Base-by-base conservation (phyloP, 441 rosid species). In the Flueggea neowawraea region DNA sequence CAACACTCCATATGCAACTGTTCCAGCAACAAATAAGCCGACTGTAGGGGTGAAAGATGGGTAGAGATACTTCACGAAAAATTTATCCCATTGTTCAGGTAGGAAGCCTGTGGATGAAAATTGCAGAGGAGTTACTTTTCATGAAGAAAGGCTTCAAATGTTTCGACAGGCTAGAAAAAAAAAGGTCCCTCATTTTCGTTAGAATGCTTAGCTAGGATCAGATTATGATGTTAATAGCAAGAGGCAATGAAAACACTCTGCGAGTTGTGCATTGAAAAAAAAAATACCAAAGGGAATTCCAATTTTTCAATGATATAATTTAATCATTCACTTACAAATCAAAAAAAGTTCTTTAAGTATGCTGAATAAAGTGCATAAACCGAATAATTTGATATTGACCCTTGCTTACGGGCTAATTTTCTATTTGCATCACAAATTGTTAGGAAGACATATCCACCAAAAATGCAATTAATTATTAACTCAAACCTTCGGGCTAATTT, bases 41-140 rank as follows among this genome's bases (percentile, higher is more conserved):
- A 90, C 91, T 0, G 96, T 85, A 31, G 91, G 95, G 17, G 98
- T 93, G 74, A 93, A 90, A 52, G 80, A 74, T 39, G 95, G 96
- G 66, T 86, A 90, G 56, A 90, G 77, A 73, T 86, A 93, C 88
- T 88, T 93, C 63, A 88, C 95, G 62, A 88, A 84, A 69, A 88
- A 70, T 57, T 75, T 85, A 69, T 93, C 97, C 85, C 87, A 77
- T 56, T 86, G 87, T 57, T 90, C 96, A 0, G 96, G 98, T 44
- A 93, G 79, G 76, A 93, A 88, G 6, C 96, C 96, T 90, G 84
- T 72, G 63, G 6, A 67, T 55, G 16, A 52, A 66, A 68, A 73
- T 39, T 48, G 33, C 39, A 43, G 49, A 33, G 28, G 17, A 58
- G 66, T 66, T 57, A 65, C 49, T 56, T 36, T 39, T 16, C 16